phyloP scores from a whole-genome alignment of 1,284 basidiomycete genomes.

The Agroathelia rolfsii region DNA sequence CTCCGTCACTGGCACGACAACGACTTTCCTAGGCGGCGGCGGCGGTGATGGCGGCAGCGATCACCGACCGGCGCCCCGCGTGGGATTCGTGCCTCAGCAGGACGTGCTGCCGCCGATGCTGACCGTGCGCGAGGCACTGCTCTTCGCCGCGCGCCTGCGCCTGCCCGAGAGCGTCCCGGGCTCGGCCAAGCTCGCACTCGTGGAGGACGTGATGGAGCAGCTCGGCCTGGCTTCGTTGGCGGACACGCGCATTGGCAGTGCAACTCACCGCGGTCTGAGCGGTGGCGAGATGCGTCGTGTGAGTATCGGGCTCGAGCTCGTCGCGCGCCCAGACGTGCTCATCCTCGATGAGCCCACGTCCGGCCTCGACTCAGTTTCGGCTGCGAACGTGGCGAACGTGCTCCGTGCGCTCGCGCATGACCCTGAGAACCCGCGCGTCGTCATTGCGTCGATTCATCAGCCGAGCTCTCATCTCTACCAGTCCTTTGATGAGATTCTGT shows the following conservation, averaged over 20 bases:
- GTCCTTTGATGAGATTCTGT: slow-evolving; percentile 70
- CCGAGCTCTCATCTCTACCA: slow-evolving; percentile 81
- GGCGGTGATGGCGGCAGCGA: slow-evolving; percentile 13
- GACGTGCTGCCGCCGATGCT: slow-evolving; percentile 73
- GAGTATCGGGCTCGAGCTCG: slow-evolving; percentile 76
- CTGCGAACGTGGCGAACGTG: slow-evolving; percentile 67
- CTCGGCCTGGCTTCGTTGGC: slow-evolving; percentile 66
- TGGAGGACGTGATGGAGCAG: slow-evolving; percentile 59
- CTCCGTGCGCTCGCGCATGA: slow-evolving; percentile 68
- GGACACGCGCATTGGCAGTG: slow-evolving; percentile 71
- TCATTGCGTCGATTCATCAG: slow-evolving; percentile 84
- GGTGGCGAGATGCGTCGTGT: slow-evolving; percentile 82
- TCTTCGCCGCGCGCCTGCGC: slow-evolving; percentile 77
- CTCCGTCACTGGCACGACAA: slow-evolving; percentile 50
- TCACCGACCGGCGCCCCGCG: slow-evolving; percentile 28
- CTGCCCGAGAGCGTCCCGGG: slow-evolving; percentile 71
- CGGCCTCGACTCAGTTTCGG: slow-evolving; percentile 80
- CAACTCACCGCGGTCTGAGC: slow-evolving; percentile 59
- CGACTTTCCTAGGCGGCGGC: slow-evolving; percentile 40
- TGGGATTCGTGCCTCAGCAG: slow-evolving; percentile 82
- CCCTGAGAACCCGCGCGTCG: slow-evolving; percentile 57
- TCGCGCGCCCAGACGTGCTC: slow-evolving; percentile 71
- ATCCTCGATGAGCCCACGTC: slow-evolving; percentile 82
- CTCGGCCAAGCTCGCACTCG: slow-evolving; percentile 59
- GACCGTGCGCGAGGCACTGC: slow-evolving; percentile 75